phyloP scores from a whole-genome alignment of 139 green algal species.

The Chlamydomonas incerta region DNA sequence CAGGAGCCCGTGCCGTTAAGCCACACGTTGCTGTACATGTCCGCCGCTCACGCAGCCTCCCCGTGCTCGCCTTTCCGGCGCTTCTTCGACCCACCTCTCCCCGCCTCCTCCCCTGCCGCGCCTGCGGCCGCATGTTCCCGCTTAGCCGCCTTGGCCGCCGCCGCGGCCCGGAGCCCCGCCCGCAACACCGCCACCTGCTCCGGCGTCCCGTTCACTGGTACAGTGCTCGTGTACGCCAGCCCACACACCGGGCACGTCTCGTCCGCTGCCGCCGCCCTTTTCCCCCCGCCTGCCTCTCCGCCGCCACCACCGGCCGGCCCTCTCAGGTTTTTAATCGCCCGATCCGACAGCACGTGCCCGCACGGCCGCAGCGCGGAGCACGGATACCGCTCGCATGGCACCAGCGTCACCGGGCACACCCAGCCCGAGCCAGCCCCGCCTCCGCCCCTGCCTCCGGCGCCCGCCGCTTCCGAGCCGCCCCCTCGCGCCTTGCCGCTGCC shows the following conservation, averaged over 20 bases:
- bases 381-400: conserved; percentile 19
- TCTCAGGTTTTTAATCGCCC: conserved; percentile 3
- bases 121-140: background rate
- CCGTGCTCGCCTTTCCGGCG: background rate
- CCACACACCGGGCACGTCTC: conserved; percentile 8
- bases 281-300: no score
- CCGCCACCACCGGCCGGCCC: no score
- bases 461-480: background rate
- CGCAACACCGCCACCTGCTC: conserved; percentile 18
- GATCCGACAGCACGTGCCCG: conserved; percentile 29
- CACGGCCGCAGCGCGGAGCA: conserved; percentile 31
- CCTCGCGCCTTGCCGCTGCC: background rate
- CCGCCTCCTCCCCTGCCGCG: background rate
- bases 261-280: background rate
- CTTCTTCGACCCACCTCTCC: background rate
- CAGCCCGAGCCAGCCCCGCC: background rate
- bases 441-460: background rate
- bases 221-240: background rate
- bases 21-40: no score
- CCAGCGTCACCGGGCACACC: conserved; percentile 23
- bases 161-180: background rate
- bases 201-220: background rate
- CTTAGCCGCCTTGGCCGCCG: background rate
- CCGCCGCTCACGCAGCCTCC: background rate
- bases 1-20: no score